Base-by-base conservation (phyloP, 768 basidiomycete species). In the Amanita fuliginea region DNA sequence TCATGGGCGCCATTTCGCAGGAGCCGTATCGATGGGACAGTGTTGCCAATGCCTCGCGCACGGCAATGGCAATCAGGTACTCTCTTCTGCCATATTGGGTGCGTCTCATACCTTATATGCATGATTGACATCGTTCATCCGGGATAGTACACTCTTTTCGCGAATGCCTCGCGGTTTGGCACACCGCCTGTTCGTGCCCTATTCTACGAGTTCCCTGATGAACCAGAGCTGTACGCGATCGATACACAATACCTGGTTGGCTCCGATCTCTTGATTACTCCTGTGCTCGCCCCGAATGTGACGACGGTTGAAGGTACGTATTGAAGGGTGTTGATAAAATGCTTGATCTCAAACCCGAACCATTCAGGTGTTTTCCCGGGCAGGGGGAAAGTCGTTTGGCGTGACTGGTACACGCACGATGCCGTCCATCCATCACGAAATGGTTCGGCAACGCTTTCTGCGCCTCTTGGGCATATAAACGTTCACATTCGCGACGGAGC, bases 1-100 rank as follows among this genome's bases (percentile, higher is more conserved):
- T 70, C 28, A 68, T 67, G 47, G 77, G 77, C 19, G 81, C 83
- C 4, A 68, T 86, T 24, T 65, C 78, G n/a, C 88, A 89, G 60
- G 86, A 89, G 57, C 85, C 86, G 2, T 90, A 83, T 56, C 69
- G 77, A 36, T 91, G 88, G 86, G 82, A 85, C 48, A 83, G 79
- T 46, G 87, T 89, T 11, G 83, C 83, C 1, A 72, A 80, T 36
- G 83, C 86, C 14, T 80, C 82, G 4, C 75, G 82, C 16, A 81
- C 70, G 14, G 86, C 84, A 3, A 86, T 89, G 54, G 66, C 69
- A n/a, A 71, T 77, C 28, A 74, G 86, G 33, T 91, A 90, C 58
- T 66, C 79, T 13, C 58, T 90, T 53, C 64, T 90, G 44, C 85
- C 86, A 0, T 88, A 88, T 65, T 90, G 86, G 86, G 83, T 81